These are phyloP conservation scores for Lotmaria passim DNA, from an alignment of 208 protist genomes.

Conservation along the genomic window DNA sequence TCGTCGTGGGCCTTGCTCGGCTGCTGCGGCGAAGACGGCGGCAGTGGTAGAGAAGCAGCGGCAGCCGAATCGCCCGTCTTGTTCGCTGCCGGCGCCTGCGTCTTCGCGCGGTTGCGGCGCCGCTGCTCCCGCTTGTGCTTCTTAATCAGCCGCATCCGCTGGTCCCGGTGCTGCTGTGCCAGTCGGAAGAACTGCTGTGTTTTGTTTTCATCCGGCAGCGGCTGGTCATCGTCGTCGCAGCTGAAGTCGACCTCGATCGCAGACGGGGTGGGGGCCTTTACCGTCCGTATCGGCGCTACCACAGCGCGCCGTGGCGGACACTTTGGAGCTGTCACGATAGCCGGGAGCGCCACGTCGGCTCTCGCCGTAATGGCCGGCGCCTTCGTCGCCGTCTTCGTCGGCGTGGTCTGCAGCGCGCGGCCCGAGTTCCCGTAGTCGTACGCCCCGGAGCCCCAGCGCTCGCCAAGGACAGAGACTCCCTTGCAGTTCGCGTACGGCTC, in stretches of 20 bases:
- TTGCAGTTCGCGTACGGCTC: slow-evolving; percentile 12
- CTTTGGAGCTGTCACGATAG: neutral
- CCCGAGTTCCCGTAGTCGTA: slow-evolving; percentile 3
- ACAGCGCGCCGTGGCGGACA: neutral
- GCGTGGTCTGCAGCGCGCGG: neutral
- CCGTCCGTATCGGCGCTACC: neutral
- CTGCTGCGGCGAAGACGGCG: neutral
- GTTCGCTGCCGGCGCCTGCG: neutral
- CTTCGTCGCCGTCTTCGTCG: neutral
- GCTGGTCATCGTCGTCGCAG: slow-evolving; percentile 7
- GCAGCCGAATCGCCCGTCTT: neutral
- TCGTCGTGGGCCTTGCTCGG: too few relatives aligned
- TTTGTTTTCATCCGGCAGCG: slow-evolving; percentile 7
- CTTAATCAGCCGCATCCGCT: slow-evolving; percentile 2
- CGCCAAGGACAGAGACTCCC: slow-evolving; percentile 5
- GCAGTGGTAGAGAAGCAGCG: neutral
- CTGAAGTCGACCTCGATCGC: slow-evolving; percentile 8
- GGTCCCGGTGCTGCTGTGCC: slow-evolving; percentile 5
- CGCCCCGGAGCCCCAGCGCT: neutral
- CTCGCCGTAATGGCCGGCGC: neutral
- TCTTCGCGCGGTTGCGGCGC: neutral
- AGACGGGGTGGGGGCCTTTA: neutral
- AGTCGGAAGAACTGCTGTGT: slow-evolving; percentile 23
- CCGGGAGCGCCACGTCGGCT: neutral
- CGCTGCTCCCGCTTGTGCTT: neutral